phyloP scores from a whole-genome alignment of 768 basidiomycete species.

The Boletales sp. region DNA sequence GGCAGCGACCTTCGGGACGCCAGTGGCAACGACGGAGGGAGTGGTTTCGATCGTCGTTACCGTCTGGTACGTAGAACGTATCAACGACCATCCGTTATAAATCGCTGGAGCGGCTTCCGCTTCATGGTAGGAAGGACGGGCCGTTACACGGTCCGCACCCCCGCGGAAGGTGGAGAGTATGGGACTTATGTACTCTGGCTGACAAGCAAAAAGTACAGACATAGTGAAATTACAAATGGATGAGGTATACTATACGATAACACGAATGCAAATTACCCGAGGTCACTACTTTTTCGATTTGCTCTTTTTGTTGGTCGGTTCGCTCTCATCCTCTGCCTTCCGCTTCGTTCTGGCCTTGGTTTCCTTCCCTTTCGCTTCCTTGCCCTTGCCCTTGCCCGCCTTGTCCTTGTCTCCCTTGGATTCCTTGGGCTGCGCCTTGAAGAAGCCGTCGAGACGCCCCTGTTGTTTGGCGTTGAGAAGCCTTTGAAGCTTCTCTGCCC shows the following conservation, averaged over 20 bases:
- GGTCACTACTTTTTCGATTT: slow-evolving; percentile 34
- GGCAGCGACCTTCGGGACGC: slow-evolving; percentile 21
- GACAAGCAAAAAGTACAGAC: slow-evolving; percentile 9
- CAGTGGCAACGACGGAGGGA: too few relatives aligned
- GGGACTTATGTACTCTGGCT: too few relatives aligned
- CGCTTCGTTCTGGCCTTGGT: slow-evolving; percentile 14
- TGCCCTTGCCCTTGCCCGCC: slow-evolving; percentile 41
- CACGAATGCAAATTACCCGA: too few relatives aligned
- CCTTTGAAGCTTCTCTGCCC: slow-evolving; percentile 89
- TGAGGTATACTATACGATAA: neutral
- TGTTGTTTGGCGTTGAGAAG: slow-evolving; percentile 90
- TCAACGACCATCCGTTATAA: too few relatives aligned
- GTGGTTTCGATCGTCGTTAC: slow-evolving; percentile 17
- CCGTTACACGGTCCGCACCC: too few relatives aligned
- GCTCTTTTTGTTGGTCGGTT: slow-evolving; percentile 36
- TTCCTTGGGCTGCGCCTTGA: slow-evolving; percentile 64
- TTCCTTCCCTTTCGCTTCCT: slow-evolving; percentile 13
- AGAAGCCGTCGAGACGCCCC: slow-evolving; percentile 94
- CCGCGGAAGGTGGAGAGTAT: too few relatives aligned
- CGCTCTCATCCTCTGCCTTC: slow-evolving; percentile 35
- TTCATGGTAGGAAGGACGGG: too few relatives aligned
- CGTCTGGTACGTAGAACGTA: too few relatives aligned
- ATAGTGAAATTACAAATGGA: slow-evolving; percentile 3
- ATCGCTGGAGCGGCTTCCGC: too few relatives aligned
- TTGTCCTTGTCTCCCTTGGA: slow-evolving; percentile 48